Base-by-base conservation (phyloP, 176 grass and related monocot species). In the Phoenix roebelenii region DNA sequence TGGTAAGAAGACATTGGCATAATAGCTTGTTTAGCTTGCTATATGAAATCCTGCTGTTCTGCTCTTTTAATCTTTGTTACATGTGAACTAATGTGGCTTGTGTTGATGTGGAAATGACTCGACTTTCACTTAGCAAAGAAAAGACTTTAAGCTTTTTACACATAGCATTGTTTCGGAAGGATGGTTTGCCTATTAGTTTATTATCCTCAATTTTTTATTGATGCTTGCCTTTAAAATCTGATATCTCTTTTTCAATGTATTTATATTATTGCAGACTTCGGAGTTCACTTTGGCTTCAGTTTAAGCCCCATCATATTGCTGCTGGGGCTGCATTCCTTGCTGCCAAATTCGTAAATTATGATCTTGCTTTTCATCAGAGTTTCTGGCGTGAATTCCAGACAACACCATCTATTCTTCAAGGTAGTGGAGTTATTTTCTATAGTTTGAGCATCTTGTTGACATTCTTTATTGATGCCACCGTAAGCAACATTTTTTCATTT, bases 281-380 rank as follows among this genome's bases (percentile, higher is more conserved):
- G 50, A 95, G 90, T 78, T 95, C 73, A 44, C 85, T 95, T 52
- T 95, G 85, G 85, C 90, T 95, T 95, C 85, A 95, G 58, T 89
- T 85, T 67, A 95, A 89, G 78, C 82, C 90, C 50, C 79, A 80
- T 73, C 90, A 95, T 68, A 89, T 95, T 18, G 82, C 85, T 75
- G 85, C 85, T 66, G 90, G 90, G 75, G 90, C 85, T 77, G 79
- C 73, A 75, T 75, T 85, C 51, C 85, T 95, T 76, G 85, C 90
- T 77, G 72, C 79, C 53, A 95, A 80, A 56, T 71, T 72, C 20
- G 61, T 95, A 25, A 62, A 70, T 23, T 80, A 73, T 54, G 85
- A 89, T 63, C 74, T 89, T 57, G 72, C 61, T 32, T 66, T 78
- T 57, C 69, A 75, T 51, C 76, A 71, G 19, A 89, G 67, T 61